Evolutionary conservation across 2,329 filamentous ascomycete species (phyloP).

Genomic region (Escovopsis sp.): DNA sequence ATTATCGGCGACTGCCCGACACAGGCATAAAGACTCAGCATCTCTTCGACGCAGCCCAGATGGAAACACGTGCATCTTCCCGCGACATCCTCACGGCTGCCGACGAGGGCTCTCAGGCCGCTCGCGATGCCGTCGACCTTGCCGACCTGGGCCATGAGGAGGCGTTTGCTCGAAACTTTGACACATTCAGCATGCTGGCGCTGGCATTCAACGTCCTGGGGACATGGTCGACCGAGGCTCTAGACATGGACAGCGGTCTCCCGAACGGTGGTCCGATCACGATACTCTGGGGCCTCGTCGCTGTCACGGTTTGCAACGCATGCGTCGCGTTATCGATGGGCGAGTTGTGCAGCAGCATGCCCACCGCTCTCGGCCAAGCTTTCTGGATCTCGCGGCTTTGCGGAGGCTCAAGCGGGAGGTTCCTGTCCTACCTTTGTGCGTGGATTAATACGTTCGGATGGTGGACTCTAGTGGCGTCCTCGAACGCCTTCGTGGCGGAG

Average conservation of each 20-base stretch:
- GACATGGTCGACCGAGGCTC: constrained; percentile 42
- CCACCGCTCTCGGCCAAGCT: constrained; percentile 43
- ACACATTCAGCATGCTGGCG: constrained; percentile 39
- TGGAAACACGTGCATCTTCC: background rate
- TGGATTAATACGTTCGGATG: constrained; percentile 47
- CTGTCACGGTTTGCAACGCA: constrained; percentile 36
- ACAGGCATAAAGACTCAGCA: too few relatives aligned
- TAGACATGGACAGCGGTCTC: constrained; percentile 30
- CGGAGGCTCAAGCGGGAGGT: constrained; percentile 27
- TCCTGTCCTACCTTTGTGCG: constrained; percentile 39
- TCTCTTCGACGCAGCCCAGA: background rate
- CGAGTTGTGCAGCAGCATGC: constrained; percentile 42
- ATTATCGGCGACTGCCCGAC: too few relatives aligned
- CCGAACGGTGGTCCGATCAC: constrained; percentile 37
- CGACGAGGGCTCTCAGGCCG: constrained; percentile 12
- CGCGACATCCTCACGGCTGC: constrained; percentile 25
- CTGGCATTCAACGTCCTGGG: constrained; percentile 41
- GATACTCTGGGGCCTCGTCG: constrained; percentile 38
- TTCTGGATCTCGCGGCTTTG: constrained; percentile 32
- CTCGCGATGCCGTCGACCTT: constrained; percentile 23
- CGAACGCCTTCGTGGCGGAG: constrained; percentile 41
- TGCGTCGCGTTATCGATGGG: constrained; percentile 40
- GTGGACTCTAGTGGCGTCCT: constrained; percentile 40
- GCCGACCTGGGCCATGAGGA: constrained; percentile 26
- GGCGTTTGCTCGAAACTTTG: constrained; percentile 29